Percentiles rank a stretch among this genome's conserved stretches.
These are phyloP conservation scores for Lecanosticta acicola DNA, from an alignment of 2,329 filamentous ascomycete species.

Conservation along the genomic window DNA sequence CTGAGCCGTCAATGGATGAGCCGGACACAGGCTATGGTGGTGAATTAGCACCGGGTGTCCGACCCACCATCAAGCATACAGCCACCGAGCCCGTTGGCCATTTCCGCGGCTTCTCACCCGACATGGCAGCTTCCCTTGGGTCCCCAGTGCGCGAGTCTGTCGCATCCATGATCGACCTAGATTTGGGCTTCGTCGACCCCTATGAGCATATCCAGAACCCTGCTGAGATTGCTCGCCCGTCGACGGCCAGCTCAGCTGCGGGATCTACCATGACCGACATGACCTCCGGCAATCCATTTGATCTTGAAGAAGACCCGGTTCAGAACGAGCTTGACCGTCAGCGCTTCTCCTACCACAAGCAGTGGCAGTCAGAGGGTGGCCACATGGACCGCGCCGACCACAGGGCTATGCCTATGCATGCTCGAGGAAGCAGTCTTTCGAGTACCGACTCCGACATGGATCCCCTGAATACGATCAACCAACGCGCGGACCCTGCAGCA, in stretches of 20 bases:
- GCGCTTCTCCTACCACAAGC: slow-evolving; percentile 33
- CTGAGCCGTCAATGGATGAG: slow-evolving; percentile 24
- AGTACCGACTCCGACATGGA: slow-evolving; percentile 29
- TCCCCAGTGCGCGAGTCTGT: slow-evolving; percentile 27
- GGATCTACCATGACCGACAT: slow-evolving; percentile 35
- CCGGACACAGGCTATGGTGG: slow-evolving; percentile 26
- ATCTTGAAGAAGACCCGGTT: slow-evolving; percentile 41
- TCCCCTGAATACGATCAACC: slow-evolving; percentile 15
- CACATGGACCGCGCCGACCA: slow-evolving; percentile 24
- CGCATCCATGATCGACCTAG: slow-evolving; percentile 44
- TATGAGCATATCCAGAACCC: slow-evolving; percentile 8
- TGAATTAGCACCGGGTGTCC: slow-evolving; percentile 32
- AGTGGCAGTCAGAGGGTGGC: slow-evolving; percentile 33
- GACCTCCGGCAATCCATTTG: slow-evolving; percentile 45
- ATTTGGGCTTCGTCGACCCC: slow-evolving; percentile 34
- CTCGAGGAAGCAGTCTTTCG: slow-evolving; percentile 29
- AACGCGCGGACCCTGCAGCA: background rate
- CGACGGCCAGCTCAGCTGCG: slow-evolving; percentile 37
- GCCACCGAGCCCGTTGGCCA: slow-evolving; percentile 37
- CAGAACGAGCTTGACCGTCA: slow-evolving; percentile 28
- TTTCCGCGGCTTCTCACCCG: slow-evolving; percentile 35
- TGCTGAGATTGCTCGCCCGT: slow-evolving; percentile 38
- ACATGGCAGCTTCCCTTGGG: slow-evolving; percentile 5
- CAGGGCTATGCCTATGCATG: slow-evolving; percentile 29
- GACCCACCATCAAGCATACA: slow-evolving; percentile 38